phyloP scores from a whole-genome alignment of 495 filamentous ascomycete species.

The Staphylotrichum tortipilum region DNA sequence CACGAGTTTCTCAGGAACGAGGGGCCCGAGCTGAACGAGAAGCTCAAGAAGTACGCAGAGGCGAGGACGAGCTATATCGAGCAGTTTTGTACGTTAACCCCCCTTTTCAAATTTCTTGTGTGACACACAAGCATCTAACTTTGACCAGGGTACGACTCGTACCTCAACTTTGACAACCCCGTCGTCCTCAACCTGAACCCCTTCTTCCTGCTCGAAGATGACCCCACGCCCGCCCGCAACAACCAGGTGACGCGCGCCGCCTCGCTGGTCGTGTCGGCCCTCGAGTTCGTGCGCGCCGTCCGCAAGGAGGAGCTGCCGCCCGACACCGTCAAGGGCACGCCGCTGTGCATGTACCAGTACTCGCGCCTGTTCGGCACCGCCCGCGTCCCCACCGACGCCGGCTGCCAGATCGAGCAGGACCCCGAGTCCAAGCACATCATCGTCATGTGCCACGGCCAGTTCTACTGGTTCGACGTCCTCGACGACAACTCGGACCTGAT shows the following conservation, averaged over 20 bases:
- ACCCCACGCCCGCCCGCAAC: constrained; percentile 90
- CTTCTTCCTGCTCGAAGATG: constrained; percentile 95
- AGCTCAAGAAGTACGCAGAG: constrained; percentile 84
- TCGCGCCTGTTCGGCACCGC: constrained; percentile 93
- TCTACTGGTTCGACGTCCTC: constrained; percentile 98
- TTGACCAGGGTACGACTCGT: constrained; percentile 87
- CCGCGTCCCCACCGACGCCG: constrained; percentile 87
- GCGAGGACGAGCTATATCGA: constrained; percentile 96
- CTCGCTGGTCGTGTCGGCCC: constrained; percentile 79
- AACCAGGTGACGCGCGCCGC: constrained; percentile 94
- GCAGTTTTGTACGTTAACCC: constrained; percentile 93
- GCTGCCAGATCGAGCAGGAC: constrained; percentile 93
- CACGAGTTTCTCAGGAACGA: constrained; percentile 78
- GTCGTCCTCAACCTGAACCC: constrained; percentile 97
- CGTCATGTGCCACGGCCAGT: constrained; percentile 91
- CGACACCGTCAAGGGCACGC: constrained; percentile 71
- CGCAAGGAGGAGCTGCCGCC: constrained; percentile 88
- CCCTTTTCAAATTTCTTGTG: too few relatives aligned
- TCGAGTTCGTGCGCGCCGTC: constrained; percentile 89
- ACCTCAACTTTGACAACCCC: constrained; percentile 94
- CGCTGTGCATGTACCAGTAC: constrained; percentile 97
- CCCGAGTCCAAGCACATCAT: constrained; percentile 81
- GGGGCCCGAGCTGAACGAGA: constrained; percentile 78
- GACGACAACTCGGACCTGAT: constrained; percentile 92
- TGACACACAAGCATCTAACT: too few relatives aligned